Evolutionary conservation across 768 basidiomycete species (phyloP).

Genomic region (Boletus rufocinnamomeus): DNA sequence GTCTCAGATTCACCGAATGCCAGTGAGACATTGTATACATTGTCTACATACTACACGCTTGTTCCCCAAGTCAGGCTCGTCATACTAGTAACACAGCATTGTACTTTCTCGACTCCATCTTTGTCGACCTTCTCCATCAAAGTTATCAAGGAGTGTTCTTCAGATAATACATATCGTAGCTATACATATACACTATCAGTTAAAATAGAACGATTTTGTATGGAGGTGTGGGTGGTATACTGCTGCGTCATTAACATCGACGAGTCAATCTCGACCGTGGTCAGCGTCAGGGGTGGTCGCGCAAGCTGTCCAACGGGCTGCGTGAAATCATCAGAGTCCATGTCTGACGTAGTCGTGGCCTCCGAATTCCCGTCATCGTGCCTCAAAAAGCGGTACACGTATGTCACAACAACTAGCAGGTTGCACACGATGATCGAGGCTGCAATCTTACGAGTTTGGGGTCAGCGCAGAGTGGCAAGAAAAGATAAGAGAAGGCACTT

Average conservation of each 20-base stretch:
- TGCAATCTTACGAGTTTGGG: not conserved
- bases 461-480: not conserved
- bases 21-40: no score
- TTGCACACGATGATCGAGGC: conserved; percentile 20
- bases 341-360: not conserved
- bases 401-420: conserved; percentile 20
- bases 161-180: not conserved
- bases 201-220: not conserved
- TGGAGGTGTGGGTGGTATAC: not conserved
- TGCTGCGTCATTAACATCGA: not conserved
- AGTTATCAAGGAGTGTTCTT: not conserved
- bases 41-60: no score
- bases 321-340: conserved; percentile 10
- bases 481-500: conserved; percentile 2
- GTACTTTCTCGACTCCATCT: not conserved
- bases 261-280: not conserved
- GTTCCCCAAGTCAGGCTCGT: no score
- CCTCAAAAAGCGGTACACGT: conserved; percentile 10
- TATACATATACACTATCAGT: not conserved
- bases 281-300: not conserved
- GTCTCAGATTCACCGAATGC: no score
- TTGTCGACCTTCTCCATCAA: not conserved
- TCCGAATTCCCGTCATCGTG: not conserved
- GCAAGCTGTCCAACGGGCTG: not conserved
- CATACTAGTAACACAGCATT: no score